Evolutionary conservation across 805 yeast species (phyloP).

Genomic region (Saccharomycopsis sp.): DNA sequence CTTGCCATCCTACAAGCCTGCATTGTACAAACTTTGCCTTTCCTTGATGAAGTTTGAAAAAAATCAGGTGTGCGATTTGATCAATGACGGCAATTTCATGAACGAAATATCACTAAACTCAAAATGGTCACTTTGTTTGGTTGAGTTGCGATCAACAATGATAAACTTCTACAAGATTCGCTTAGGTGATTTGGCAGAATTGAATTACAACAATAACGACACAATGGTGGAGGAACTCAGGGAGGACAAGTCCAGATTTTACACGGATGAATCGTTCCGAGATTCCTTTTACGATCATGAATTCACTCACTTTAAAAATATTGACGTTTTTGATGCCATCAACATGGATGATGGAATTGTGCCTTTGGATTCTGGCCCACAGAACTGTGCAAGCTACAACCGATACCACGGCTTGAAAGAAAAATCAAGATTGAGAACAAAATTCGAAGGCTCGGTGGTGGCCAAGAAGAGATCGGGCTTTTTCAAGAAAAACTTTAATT

Average conservation of each 20-base stretch:
- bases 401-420: constrained; percentile 16
- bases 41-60: constrained; percentile 18
- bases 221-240: constrained; percentile 7
- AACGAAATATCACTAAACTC: too few relatives aligned
- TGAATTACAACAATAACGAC: too few relatives aligned
- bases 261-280: constrained; percentile 1
- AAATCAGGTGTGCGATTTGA: constrained; percentile 11
- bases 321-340: constrained; percentile 17
- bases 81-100: too few relatives aligned
- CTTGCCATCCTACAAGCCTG: constrained; percentile 16
- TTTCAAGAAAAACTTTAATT: constrained; percentile 11
- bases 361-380: constrained; percentile 15
- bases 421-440: constrained; percentile 8
- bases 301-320: constrained; percentile 9
- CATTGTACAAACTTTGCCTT: constrained; percentile 16
- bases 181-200: too few relatives aligned
- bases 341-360: constrained; percentile 18
- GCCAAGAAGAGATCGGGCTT: constrained; percentile 8
- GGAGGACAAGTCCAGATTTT: constrained; percentile 9
- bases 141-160: too few relatives aligned
- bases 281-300: constrained; percentile 8
- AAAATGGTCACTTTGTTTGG: constrained; percentile 15
- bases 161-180: too few relatives aligned
- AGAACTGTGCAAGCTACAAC: constrained; percentile 15
- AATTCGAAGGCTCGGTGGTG: constrained; percentile 1